Base-by-base conservation (phyloP, 176 grass and related monocot genomes). In the Tillandsia leiboldiana region DNA sequence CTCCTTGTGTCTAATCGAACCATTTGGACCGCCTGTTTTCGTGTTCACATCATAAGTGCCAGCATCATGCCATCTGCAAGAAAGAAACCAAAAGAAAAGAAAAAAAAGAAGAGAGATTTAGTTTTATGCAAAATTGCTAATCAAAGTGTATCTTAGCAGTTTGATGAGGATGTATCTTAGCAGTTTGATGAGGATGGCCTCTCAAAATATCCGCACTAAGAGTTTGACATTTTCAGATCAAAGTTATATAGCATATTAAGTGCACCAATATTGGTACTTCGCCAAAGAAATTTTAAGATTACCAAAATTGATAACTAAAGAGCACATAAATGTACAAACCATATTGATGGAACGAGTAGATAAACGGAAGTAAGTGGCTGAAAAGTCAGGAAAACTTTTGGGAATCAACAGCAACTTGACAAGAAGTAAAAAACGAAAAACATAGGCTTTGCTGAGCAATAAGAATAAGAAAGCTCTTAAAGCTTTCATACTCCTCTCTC, bases 41-140 rank as follows among this genome's bases (percentile, higher is more conserved):
- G 94, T 86, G 28, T 73, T 83, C 18, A 84, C 89, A 53, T 97
- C 94, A 18, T 83, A 97, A 10, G 94, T 97, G 50, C 94, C 94
- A 81, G 94, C 94, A 84, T 97, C 94, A 78, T 97, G 94, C 94
- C 94, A 97, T 83, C 94, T 97, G 77, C 74, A 77, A 80, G 64
- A 9, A 77, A 42, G 33, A 42, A 33, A 42, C 33, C 33, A 42
- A 42, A 42, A 42, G 7, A 42, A 42, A 42, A 42, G 0, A 7
- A 5, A 42, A 62, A 83, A 64, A 64, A 57, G n/a, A 7, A 74
- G 10, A 57, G 0, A 13, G 27, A 70, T 9, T 51, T 50, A 76
- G 20, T 52, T 24, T 61, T 64, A 24, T n/a, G 23, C 42, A 20
- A 48, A 42, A 42, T 42, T 42, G 33, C 33, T 6, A 42, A 42